Evolutionary conservation across 108 stramenopile genomes (phyloP).

Genomic region (Conticribra guillardii): DNA sequence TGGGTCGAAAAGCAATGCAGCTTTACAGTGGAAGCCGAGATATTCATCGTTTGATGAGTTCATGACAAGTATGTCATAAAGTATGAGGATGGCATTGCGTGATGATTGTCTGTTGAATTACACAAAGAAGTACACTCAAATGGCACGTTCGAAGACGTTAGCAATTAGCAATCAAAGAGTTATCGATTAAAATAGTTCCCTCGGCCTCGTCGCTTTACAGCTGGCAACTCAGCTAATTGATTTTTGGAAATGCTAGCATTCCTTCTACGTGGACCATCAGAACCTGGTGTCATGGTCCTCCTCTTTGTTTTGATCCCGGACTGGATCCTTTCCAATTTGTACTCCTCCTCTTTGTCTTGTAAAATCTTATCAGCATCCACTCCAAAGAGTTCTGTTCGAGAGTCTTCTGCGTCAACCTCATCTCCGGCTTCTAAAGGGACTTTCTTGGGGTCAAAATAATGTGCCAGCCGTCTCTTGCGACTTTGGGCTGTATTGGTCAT

Average conservation of each 20-base stretch:
- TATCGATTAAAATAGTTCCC: background rate
- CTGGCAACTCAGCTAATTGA: background rate
- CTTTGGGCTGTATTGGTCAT: conserved; percentile 55
- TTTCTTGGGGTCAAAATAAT: conserved; percentile 37
- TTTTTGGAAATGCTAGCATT: conserved; percentile 1
- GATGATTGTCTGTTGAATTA: no score
- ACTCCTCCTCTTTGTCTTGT: conserved; percentile 36
- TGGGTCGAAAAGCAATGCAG: conserved; percentile 68
- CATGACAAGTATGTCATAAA: conserved; percentile 52
- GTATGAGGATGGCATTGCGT: background rate
- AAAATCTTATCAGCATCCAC: conserved; percentile 38
- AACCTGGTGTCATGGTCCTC: background rate
- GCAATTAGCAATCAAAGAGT: conserved; percentile 1
- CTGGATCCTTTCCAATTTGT: conserved; percentile 13
- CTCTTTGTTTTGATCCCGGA: conserved; percentile 30
- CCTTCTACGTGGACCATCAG: conserved; percentile 1
- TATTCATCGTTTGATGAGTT: conserved; percentile 84
- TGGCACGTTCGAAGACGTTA: no score
- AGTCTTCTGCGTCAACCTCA: conserved; percentile 59
- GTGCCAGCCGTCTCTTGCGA: conserved; percentile 43
- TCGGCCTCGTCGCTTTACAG: background rate
- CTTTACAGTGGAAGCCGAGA: conserved; percentile 74
- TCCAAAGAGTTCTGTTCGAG: conserved; percentile 52
- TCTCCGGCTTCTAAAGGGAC: conserved; percentile 37
- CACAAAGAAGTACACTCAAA: no score